These are phyloP conservation scores for Pythium phragmiticola DNA, from an alignment of 352 stramenopile species.

Conservation along the genomic window DNA sequence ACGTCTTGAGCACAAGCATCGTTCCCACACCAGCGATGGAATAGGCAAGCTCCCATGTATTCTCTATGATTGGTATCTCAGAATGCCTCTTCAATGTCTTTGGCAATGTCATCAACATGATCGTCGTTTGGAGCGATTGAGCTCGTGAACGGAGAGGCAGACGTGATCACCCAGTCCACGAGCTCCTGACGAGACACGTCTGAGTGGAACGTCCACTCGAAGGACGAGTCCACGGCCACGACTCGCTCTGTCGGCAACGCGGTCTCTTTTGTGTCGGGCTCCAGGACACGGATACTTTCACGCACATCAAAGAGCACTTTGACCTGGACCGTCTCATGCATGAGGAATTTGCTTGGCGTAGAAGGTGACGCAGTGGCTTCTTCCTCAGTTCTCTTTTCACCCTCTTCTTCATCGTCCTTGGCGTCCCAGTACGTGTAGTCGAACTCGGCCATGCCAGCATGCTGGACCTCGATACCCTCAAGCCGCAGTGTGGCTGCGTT, in stretches of 20 bases:
- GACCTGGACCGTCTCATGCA: slow-evolving; percentile 41
- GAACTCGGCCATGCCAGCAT: slow-evolving; percentile 29
- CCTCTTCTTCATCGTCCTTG: slow-evolving; percentile 24
- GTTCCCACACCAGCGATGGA: not conserved
- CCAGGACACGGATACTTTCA: slow-evolving; percentile 29
- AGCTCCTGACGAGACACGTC: slow-evolving; percentile 37
- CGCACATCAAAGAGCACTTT: slow-evolving; percentile 39
- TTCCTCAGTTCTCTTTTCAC: slow-evolving; percentile 6
- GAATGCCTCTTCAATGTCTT: slow-evolving; percentile 4
- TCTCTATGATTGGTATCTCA: not conserved
- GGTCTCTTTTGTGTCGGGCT: slow-evolving; percentile 11
- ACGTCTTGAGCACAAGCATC: not conserved
- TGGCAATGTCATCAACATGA: not conserved
- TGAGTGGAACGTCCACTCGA: slow-evolving; percentile 47
- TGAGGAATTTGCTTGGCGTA: slow-evolving; percentile 31
- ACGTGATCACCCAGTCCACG: slow-evolving; percentile 41
- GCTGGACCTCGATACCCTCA: slow-evolving; percentile 32
- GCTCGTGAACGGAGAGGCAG: slow-evolving; percentile 31
- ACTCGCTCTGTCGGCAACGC: not conserved
- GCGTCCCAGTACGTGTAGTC: slow-evolving; percentile 39
- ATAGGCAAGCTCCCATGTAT: not conserved
- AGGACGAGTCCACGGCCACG: slow-evolving; percentile 30
- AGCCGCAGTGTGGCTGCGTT: slow-evolving; percentile 26
- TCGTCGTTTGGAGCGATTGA: slow-evolving; percentile 6
- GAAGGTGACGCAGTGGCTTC: not conserved